phyloP scores from a whole-genome alignment of 2,329 filamentous ascomycete species.

The Plenodomus lindquistii region DNA sequence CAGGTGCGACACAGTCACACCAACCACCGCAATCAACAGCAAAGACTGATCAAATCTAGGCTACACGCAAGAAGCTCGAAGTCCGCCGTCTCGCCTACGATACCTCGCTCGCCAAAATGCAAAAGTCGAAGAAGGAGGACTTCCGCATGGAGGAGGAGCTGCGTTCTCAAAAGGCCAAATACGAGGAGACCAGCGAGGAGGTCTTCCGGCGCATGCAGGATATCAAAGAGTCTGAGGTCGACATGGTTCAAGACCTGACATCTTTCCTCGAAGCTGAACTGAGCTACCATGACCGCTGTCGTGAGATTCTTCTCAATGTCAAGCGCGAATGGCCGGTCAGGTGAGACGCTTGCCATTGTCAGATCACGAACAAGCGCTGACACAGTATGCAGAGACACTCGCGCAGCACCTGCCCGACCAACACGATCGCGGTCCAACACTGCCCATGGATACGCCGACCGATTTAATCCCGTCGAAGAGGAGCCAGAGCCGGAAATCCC shows the following conservation, averaged over 20 bases:
- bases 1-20: constrained; percentile 63
- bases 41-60: constrained; percentile 49
- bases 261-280: constrained; percentile 87
- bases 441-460: constrained; percentile 65
- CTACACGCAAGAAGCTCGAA: constrained; percentile 91
- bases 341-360: constrained; percentile 46
- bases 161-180: constrained; percentile 88
- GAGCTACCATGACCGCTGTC: constrained; percentile 86
- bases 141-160: constrained; percentile 92
- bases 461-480: constrained; percentile 61
- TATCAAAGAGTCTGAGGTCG: constrained; percentile 87
- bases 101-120: constrained; percentile 84
- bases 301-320: constrained; percentile 75
- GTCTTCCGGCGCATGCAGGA: constrained; percentile 92
- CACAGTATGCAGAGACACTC: constrained; percentile 26
- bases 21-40: background rate
- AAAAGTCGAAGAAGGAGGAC: constrained; percentile 92
- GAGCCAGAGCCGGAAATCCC: constrained; percentile 57
- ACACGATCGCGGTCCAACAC: constrained; percentile 65
- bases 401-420: constrained; percentile 42
- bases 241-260: constrained; percentile 78
- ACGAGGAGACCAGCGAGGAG: constrained; percentile 92
- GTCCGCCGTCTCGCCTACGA: constrained; percentile 87
- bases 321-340: constrained; percentile 70
- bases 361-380: constrained; percentile 17